Base-by-base conservation (phyloP, 495 filamentous ascomycete species). In the Endocarpon pusillum region DNA sequence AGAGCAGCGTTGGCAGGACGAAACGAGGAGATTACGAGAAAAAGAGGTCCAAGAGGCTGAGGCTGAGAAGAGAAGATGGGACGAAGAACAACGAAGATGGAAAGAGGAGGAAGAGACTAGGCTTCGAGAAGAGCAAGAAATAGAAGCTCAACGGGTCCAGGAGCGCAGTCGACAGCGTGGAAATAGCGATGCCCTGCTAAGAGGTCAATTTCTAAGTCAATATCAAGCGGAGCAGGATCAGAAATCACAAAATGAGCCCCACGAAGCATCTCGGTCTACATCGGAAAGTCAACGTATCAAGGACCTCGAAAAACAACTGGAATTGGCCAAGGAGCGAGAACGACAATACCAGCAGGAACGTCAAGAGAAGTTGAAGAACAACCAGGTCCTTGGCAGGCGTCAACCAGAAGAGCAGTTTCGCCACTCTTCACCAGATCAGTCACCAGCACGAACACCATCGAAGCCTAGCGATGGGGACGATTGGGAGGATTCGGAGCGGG, bases 231-330 rank as follows among this genome's bases (percentile, higher is more conserved):
- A 49, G 29, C 56, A 65, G 37, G 35, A 47, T 16, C 45, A 41
- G 8, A 23, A 33, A 9, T 26, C 31, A 14, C 21, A 35, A 3
- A 34, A 38, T 9, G 36, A 33, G 1, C 28, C 46, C 9, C 24
- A 12, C 20, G 56, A 60, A 41, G 35, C 37, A 31, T 34, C 11
- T 17, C 33, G 35, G 35, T 41, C 28, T 54, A 67, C 50, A 42
- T 52, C 52, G 44, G 68, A 71, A 44, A 58, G 55, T 15, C 69
- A 64, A n/a, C 73, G 83, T 25, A 73, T 96, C 37, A 67, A 70
- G 41, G 73, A 94, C 45, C 65, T 96, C 7, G 89, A 94, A 52
- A 66, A 72, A 19, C 79, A 96, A 51, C 65, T 97, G 1, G 79
- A 84, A 47, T 60, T 73, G 40, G 89, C 89, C 2, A 78, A 85